These are phyloP conservation scores for Coccinonectria pachysandricola DNA, from an alignment of 2,329 filamentous ascomycete species.

Conservation along the genomic window DNA sequence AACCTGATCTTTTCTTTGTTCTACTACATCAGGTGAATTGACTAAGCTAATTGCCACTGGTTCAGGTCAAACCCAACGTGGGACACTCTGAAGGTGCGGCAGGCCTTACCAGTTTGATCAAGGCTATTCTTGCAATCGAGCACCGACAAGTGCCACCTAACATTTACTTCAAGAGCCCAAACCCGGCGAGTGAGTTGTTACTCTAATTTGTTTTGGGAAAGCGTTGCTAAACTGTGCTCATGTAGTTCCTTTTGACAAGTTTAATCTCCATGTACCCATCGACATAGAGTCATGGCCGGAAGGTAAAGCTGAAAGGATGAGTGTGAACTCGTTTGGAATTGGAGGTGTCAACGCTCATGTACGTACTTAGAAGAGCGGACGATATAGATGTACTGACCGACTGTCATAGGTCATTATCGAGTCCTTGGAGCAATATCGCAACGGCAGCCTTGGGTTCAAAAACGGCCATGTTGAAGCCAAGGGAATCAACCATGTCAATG, in stretches of 20 bases:
- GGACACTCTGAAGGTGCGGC: slow-evolving; percentile 27
- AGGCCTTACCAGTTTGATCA: slow-evolving; percentile 22
- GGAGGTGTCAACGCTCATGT: slow-evolving; percentile 29
- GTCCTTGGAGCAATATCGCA: no score
- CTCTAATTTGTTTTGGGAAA: background rate
- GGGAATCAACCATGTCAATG: no score
- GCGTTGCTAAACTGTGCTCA: background rate
- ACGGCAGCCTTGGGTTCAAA: background rate
- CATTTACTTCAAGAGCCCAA: slow-evolving; percentile 20
- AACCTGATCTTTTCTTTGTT: no score
- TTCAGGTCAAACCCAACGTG: slow-evolving; percentile 26
- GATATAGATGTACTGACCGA: no score
- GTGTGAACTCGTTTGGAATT: slow-evolving; percentile 30
- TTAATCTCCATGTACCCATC: slow-evolving; percentile 16
- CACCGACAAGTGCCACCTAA: slow-evolving; percentile 22
- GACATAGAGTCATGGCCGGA: slow-evolving; percentile 16
- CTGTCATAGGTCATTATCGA: slow-evolving; percentile 17
- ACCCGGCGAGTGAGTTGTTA: slow-evolving; percentile 9
- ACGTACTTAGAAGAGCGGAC: background rate
- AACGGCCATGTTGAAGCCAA: background rate
- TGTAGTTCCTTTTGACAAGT: slow-evolving; percentile 12
- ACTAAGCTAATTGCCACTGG: background rate
- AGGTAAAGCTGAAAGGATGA: slow-evolving; percentile 15
- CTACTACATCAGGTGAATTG: no score
- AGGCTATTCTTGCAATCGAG: slow-evolving; percentile 23